Evolutionary conservation across 139 green algal species (phyloP).

Genomic region (Micractinium conductrix): DNA sequence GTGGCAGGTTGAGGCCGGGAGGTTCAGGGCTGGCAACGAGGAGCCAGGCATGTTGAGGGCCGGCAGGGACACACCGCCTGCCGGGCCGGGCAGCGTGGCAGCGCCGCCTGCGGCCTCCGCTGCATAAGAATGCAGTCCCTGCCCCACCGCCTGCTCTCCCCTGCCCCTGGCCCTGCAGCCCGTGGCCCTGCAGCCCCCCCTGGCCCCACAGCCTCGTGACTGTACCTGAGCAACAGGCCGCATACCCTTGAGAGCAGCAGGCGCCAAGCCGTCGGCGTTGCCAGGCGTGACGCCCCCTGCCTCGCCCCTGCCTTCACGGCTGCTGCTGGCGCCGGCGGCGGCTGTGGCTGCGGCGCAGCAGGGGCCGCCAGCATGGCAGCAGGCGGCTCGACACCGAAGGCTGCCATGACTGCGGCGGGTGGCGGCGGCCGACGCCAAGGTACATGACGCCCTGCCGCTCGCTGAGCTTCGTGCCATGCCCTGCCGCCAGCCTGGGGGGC

Average conservation of each 20-base stretch:
- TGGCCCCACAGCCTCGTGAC: too few species aligned
- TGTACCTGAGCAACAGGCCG: too few species aligned
- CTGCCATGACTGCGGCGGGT: background rate
- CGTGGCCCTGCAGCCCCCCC: too few species aligned
- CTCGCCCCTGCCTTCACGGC: too few species aligned
- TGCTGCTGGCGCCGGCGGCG: too few species aligned
- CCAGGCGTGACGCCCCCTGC: too few species aligned
- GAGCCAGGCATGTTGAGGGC: background rate
- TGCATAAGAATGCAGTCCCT: background rate
- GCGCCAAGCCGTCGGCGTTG: background rate
- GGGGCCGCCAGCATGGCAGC: too few species aligned
- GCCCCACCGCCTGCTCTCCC: background rate
- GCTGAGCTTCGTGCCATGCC: background rate
- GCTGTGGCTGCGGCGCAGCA: too few species aligned
- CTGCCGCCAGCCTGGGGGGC: background rate
- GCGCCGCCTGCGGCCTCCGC: background rate
- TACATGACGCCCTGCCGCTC: background rate
- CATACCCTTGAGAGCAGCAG: background rate
- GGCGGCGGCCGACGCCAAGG: background rate
- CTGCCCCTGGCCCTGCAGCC: background rate
- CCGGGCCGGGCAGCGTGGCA: background rate
- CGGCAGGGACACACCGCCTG: background rate
- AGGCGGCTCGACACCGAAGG: slow-evolving; percentile 2
- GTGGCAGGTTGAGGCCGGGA: slow-evolving; percentile 1
- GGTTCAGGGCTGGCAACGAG: background rate